Evolutionary conservation across 768 basidiomycete species (phyloP).

Genomic region (Russula dissimulans): DNA sequence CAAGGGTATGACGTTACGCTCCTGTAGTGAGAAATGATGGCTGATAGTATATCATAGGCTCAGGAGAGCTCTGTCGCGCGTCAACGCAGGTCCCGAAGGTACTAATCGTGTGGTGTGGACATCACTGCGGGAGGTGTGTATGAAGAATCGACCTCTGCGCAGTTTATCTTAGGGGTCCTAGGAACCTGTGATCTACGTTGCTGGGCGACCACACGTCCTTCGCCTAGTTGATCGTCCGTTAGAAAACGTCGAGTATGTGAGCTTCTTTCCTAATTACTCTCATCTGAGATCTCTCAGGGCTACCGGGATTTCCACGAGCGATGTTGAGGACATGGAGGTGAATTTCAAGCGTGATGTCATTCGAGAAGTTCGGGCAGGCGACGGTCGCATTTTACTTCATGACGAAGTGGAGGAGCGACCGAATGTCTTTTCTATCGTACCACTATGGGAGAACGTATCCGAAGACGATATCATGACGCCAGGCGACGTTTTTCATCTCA

Average conservation of each 20-base stretch:
- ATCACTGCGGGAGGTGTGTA: constrained; percentile 73
- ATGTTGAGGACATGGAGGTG: constrained; percentile 88
- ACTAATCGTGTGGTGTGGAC: constrained; percentile 81
- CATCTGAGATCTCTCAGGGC: constrained; percentile 42
- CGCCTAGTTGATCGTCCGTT: constrained; percentile 80
- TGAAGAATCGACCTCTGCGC: constrained; percentile 12
- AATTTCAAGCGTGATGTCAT: constrained; percentile 83
- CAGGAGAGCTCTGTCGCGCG: constrained; percentile 64
- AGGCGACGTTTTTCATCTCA: constrained; percentile 67
- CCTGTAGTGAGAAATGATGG: not conserved
- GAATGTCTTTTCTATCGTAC: constrained; percentile 83
- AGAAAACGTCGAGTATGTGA: constrained; percentile 84
- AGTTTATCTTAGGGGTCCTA: constrained; percentile 24
- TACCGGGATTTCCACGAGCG: constrained; percentile 83
- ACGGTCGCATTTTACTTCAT: constrained; percentile 81
- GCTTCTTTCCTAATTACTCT: not conserved
- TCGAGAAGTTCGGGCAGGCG: constrained; percentile 58
- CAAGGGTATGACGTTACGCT: constrained; percentile 48
- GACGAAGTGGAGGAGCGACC: constrained; percentile 94
- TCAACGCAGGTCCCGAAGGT: constrained; percentile 76
- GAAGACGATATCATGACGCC: constrained; percentile 84
- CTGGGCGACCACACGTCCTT: constrained; percentile 82
- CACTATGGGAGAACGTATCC: constrained; percentile 85
- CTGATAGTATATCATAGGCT: constrained; percentile 37
- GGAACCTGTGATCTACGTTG: constrained; percentile 91